Conservation (phyloP, 2,329 filamentous ascomycete genomes). For the Botrytis pseudocinerea region DNA sequence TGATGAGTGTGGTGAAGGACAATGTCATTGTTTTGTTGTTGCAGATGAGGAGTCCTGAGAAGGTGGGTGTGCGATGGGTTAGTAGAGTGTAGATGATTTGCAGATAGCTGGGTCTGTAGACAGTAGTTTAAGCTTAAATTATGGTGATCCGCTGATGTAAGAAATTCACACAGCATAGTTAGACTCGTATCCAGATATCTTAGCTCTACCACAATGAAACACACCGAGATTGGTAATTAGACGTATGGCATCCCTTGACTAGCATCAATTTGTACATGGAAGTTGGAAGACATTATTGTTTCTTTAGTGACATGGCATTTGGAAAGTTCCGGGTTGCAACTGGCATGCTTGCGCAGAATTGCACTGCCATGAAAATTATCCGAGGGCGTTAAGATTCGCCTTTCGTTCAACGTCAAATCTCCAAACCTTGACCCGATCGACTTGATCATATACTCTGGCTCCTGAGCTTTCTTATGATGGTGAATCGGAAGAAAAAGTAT, state of each 20-base stretch:
- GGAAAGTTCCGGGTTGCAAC: no score
- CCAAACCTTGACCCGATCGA: not conserved
- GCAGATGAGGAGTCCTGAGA: slow-evolving; percentile 30
- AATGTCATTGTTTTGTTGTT: slow-evolving; percentile 28
- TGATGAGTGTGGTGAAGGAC: slow-evolving; percentile 26
- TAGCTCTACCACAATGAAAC: no score
- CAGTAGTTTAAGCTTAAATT: not conserved
- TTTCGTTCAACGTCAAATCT: not conserved
- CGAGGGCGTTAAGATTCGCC: not conserved
- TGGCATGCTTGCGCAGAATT: no score
- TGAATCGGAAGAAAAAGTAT: not conserved
- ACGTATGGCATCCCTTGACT: no score
- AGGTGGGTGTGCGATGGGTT: slow-evolving; percentile 28
- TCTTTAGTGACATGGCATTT: not conserved
- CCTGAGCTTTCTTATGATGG: no score
- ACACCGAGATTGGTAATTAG: no score
- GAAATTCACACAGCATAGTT: no score
- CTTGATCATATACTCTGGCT: not conserved
- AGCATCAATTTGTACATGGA: no score
- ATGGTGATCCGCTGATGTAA: not conserved
- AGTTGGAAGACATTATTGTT: not conserved
- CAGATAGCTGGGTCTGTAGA: not conserved
- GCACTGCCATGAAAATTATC: not conserved
- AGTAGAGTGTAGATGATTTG: not conserved
- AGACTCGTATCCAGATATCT: no score